phyloP scores from a whole-genome alignment of 2,329 filamentous ascomycete species.

The Aspergillus piperis region DNA sequence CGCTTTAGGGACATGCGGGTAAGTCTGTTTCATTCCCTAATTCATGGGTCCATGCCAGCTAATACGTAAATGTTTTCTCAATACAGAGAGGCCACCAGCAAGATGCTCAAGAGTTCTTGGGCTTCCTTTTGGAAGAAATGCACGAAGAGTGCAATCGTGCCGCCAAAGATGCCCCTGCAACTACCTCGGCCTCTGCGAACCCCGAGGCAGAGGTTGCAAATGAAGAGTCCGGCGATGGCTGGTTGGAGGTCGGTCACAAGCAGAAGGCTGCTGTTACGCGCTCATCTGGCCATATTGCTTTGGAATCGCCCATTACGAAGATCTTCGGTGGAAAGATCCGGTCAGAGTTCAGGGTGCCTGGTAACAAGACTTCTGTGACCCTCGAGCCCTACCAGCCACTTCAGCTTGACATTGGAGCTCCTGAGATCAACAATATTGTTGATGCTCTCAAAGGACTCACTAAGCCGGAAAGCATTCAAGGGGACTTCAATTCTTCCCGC shows the following conservation, averaged over 20 bases:
- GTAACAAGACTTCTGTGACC: conserved; percentile 86
- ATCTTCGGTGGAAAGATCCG: conserved; percentile 92
- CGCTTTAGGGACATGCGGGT: conserved; percentile 91
- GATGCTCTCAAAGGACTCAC: conserved; percentile 87
- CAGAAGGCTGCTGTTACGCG: conserved; percentile 85
- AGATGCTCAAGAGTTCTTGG: conserved; percentile 95
- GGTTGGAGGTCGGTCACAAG: conserved; percentile 91
- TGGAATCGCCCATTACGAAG: conserved; percentile 82
- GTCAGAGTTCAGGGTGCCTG: conserved; percentile 84
- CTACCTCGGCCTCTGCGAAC: conserved; percentile 22
- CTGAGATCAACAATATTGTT: conserved; percentile 83
- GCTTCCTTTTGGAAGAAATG: conserved; percentile 86
- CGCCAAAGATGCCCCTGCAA: conserved; percentile 58
- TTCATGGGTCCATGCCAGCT: not conserved
- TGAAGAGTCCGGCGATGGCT: conserved; percentile 62
- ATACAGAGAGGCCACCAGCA: conserved; percentile 86
- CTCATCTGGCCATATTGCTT: conserved; percentile 72
- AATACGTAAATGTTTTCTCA: conserved; percentile 2
- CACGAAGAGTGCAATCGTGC: conserved; percentile 88
- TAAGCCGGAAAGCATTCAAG: conserved; percentile 78
- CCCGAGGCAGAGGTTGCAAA: conserved; percentile 47
- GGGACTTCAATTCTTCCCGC: conserved; percentile 77
- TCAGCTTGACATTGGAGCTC: conserved; percentile 88
- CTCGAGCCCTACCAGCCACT: conserved; percentile 91
- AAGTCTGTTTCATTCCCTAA: conserved; percentile 38